phyloP scores from a whole-genome alignment of 495 filamentous ascomycete genomes.

The Viridothelium virens region DNA sequence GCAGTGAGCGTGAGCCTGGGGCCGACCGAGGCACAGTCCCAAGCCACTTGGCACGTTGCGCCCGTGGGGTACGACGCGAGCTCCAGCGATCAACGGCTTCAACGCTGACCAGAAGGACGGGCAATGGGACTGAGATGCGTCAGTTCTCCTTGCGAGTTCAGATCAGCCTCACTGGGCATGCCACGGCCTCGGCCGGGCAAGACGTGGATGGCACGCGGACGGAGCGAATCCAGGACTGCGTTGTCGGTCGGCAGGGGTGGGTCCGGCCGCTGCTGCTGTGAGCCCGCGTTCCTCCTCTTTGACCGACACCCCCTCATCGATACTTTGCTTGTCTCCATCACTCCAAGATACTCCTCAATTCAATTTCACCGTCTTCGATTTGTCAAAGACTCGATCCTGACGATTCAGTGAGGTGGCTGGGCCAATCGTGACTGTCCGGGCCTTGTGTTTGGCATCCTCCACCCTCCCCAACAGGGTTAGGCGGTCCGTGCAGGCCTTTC shows the following conservation, averaged over 20 bases:
- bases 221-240: background rate
- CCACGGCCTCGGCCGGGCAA: background rate
- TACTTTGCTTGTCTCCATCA: background rate
- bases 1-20: background rate
- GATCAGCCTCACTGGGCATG: background rate
- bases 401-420: conserved; percentile 1
- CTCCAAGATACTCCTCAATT: background rate
- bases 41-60: conserved; percentile 4
- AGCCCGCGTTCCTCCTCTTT: background rate
- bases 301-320: background rate
- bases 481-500: conserved; percentile 12
- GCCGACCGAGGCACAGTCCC: background rate
- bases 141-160: background rate
- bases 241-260: conserved; percentile 10
- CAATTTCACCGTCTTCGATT: background rate
- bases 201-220: background rate
- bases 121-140: background rate
- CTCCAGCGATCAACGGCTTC: background rate
- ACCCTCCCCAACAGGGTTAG: conserved; percentile 11
- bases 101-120: background rate
- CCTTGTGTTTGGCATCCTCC: conserved; percentile 10
- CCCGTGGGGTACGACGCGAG: background rate
- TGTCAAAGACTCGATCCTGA: background rate
- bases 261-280: conserved; percentile 11
- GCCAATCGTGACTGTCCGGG: background rate